phyloP scores from a whole-genome alignment of 2,329 filamentous ascomycete genomes.

The Grosmannia serpens region DNA sequence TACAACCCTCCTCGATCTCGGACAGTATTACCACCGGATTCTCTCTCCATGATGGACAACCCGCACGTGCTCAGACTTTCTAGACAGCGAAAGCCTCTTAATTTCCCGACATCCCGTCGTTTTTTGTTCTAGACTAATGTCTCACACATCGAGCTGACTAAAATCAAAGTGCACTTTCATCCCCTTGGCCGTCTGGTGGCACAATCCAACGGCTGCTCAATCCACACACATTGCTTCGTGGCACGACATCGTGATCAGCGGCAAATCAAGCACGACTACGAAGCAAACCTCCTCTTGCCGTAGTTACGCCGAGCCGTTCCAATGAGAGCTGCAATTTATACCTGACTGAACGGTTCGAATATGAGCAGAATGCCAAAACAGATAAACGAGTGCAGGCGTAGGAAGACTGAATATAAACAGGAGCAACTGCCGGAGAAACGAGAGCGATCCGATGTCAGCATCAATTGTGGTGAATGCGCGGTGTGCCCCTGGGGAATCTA shows the following conservation, averaged over 20 bases:
- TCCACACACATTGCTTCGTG: background rate
- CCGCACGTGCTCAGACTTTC: background rate
- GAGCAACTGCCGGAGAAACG: constrained; percentile 4
- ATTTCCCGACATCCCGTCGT: background rate
- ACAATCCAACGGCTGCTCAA: background rate
- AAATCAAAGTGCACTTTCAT: background rate
- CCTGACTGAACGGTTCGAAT: background rate
- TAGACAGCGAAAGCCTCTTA: background rate
- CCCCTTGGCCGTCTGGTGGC: background rate
- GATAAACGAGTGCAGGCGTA: background rate
- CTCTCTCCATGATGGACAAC: too few species aligned
- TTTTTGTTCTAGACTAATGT: background rate
- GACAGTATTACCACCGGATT: too few species aligned
- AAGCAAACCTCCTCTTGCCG: too few species aligned
- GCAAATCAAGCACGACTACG: background rate
- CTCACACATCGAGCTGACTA: background rate
- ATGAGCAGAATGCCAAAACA: background rate
- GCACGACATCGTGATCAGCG: background rate
- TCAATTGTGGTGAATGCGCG: constrained; percentile 3
- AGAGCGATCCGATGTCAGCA: constrained; percentile 8
- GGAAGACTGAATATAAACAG: background rate
- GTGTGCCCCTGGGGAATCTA: constrained; percentile 10
- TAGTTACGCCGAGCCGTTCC: too few species aligned
- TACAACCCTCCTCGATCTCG: too few species aligned
- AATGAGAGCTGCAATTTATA: background rate